Conservation (phyloP, 108 stramenopile genomes). For the Pseudonitzschia pungens region DNA sequence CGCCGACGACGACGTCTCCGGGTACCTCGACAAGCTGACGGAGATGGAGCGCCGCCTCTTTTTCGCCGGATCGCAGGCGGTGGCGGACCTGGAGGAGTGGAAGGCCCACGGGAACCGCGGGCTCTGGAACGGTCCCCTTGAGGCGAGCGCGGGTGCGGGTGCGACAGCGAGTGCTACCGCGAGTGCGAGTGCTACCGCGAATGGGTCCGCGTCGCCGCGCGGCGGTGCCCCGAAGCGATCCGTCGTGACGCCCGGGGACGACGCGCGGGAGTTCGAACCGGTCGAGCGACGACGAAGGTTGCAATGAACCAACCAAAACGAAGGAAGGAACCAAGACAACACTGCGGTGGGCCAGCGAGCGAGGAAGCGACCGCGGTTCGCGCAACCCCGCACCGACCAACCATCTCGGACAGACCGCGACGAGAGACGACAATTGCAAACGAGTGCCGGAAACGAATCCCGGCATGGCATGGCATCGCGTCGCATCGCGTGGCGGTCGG, state of each 20-base stretch:
- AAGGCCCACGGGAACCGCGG: slow-evolving; percentile 47
- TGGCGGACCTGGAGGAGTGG: slow-evolving; percentile 45
- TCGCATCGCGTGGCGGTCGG: no score
- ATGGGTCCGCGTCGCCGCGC: neutral
- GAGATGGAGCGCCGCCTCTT: slow-evolving; percentile 58
- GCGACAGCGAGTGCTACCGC: no score
- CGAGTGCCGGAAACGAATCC: no score
- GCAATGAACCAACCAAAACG: neutral
- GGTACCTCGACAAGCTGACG: slow-evolving; percentile 41
- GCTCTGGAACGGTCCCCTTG: slow-evolving; percentile 8
- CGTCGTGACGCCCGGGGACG: slow-evolving; percentile 4
- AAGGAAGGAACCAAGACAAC: no score
- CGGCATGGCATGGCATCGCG: no score
- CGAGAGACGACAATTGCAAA: no score
- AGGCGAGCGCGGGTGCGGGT: neutral
- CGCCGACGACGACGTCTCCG: slow-evolving; percentile 53
- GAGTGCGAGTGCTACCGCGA: no score
- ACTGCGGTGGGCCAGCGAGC: no score
- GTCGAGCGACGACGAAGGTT: neutral
- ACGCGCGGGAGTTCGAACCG: neutral
- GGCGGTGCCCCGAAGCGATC: neutral
- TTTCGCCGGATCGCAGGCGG: slow-evolving; percentile 47
- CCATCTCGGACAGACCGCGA: no score
- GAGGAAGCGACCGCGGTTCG: no score
- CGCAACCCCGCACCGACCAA: no score